Evolutionary conservation across 495 filamentous ascomycete genomes (phyloP).

Genomic region (Neurospora tetrasperma): DNA sequence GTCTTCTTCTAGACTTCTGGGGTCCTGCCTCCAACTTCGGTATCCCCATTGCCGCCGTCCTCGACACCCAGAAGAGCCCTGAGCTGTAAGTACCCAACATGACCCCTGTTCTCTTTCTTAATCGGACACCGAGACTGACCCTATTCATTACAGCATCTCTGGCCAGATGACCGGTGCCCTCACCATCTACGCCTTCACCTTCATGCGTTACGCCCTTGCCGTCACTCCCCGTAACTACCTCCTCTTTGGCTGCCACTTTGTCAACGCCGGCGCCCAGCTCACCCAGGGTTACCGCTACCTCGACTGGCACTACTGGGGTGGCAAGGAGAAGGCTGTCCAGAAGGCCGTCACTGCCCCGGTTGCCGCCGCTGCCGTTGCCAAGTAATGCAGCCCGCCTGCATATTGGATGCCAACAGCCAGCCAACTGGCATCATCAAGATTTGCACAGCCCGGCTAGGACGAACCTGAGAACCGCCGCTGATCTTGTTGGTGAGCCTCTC

Average conservation of each 20-base stretch:
- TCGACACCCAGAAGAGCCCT: constrained; percentile 86
- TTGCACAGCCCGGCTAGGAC: background rate
- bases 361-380: background rate
- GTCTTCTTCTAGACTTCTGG: constrained; percentile 70
- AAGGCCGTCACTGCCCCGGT: background rate
- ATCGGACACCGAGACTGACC: no score
- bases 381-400: background rate
- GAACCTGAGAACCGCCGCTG: background rate
- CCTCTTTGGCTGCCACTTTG: constrained; percentile 77
- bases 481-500: background rate
- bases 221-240: constrained; percentile 90
- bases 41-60: constrained; percentile 83
- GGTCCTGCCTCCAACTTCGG: constrained; percentile 91
- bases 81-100: constrained; percentile 53
- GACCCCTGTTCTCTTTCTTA: no score
- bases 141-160: constrained; percentile 45
- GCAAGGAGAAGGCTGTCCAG: constrained; percentile 24
- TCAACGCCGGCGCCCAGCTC: constrained; percentile 66
- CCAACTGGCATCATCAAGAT: background rate
- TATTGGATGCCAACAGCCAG: background rate
- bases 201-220: constrained; percentile 92
- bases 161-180: constrained; percentile 83
- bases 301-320: constrained; percentile 43
- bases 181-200: constrained; percentile 73
- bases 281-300: constrained; percentile 71